phyloP scores from a whole-genome alignment of 2,329 filamentous ascomycete species.

The Drechmeria coniospora region DNA sequence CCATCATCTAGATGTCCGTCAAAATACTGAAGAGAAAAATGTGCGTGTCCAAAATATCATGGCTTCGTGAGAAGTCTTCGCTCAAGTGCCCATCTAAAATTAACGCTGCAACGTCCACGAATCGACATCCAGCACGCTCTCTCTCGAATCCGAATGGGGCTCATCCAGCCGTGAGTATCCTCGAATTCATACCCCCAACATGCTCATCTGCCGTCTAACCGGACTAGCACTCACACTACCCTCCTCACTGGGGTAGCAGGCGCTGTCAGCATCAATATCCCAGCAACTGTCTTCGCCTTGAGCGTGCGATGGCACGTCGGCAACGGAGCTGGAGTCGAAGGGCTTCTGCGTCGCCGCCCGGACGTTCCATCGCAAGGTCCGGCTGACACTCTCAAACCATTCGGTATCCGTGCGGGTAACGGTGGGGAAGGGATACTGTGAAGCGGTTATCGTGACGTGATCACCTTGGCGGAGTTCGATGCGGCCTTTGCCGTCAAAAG shows the following conservation, averaged over 20 bases:
- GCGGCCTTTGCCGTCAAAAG: conserved; percentile 93
- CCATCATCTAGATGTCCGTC: too few relatives aligned
- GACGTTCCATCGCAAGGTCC: conserved; percentile 90
- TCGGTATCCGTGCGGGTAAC: conserved; percentile 80
- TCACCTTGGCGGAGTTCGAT: conserved; percentile 87
- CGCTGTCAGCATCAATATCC: conserved; percentile 87
- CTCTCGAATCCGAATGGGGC: too few relatives aligned
- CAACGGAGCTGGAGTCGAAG: conserved; percentile 43
- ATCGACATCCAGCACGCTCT: too few relatives aligned
- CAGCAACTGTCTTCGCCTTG: conserved; percentile 51
- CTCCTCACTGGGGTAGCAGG: conserved; percentile 57
- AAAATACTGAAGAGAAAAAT: too few relatives aligned
- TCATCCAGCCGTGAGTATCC: neutral
- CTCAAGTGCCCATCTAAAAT: too few relatives aligned
- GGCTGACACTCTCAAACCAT: conserved; percentile 92
- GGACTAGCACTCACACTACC: conserved; percentile 53
- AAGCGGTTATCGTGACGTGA: conserved; percentile 89
- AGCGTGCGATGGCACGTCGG: conserved; percentile 23
- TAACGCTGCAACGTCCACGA: too few relatives aligned
- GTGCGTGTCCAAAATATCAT: too few relatives aligned
- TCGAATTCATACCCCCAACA: conserved; percentile 41
- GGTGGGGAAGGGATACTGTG: conserved; percentile 92
- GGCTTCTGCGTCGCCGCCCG: conserved; percentile 83
- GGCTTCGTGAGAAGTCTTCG: too few relatives aligned
- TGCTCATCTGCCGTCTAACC: conserved; percentile 56